phyloP scores from a whole-genome alignment of 805 yeast species.

The Wickerhamomyces bisporus region DNA sequence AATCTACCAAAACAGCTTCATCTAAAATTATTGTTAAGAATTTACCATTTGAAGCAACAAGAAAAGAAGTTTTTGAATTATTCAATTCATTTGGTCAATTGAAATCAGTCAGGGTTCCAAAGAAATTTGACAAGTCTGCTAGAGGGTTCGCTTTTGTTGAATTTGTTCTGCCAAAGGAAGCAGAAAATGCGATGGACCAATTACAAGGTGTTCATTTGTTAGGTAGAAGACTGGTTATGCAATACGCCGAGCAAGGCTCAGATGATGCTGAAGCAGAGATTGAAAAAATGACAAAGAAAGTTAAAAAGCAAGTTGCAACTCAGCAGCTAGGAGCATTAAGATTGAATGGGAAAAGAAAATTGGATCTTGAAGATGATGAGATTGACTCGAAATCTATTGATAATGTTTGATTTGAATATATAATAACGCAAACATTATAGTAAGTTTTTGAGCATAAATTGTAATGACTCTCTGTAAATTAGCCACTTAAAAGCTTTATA shows the following conservation, averaged over 20 bases:
- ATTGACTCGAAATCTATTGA: conserved; percentile 19
- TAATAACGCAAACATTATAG: neutral
- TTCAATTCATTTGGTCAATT: conserved; percentile 94
- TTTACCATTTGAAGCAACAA: conserved; percentile 92
- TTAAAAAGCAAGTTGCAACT: conserved; percentile 72
- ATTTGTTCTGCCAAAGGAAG: conserved; percentile 80
- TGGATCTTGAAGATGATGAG: conserved; percentile 49
- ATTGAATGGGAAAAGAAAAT: conserved; percentile 67
- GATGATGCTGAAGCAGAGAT: conserved; percentile 87
- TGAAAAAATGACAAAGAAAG: conserved; percentile 83
- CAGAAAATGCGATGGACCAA: conserved; percentile 90
- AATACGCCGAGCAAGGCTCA: conserved; percentile 80
- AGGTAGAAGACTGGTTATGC: conserved; percentile 92
- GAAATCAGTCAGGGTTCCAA: conserved; percentile 92
- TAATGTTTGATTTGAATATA: conserved; percentile 1
- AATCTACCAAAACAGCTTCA: conserved; percentile 34
- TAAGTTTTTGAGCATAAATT: too few species aligned
- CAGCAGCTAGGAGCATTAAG: conserved; percentile 68
- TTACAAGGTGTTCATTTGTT: conserved; percentile 93
- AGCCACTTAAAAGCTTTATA: too few species aligned
- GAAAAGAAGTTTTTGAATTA: conserved; percentile 87
- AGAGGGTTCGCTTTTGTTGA: conserved; percentile 98
- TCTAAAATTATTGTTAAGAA: conserved; percentile 90
- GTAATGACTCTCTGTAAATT: too few species aligned
- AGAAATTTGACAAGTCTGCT: conserved; percentile 90